These are phyloP conservation scores for Calonectria hawksworthii DNA, from an alignment of 2,329 filamentous ascomycete genomes.

Conservation along the genomic window DNA sequence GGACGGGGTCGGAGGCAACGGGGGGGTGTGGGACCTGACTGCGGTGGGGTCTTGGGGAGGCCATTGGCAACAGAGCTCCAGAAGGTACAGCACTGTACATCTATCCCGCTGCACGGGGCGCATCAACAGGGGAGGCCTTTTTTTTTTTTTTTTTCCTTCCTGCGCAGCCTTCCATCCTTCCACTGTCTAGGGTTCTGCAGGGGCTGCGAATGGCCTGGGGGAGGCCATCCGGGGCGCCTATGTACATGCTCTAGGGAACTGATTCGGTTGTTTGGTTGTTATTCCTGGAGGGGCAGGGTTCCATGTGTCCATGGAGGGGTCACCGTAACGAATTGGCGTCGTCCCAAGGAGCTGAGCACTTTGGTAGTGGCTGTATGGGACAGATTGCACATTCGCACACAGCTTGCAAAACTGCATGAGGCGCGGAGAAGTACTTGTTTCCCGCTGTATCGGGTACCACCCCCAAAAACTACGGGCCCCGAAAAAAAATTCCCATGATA, in stretches of 20 bases:
- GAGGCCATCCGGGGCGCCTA: constrained; percentile 13
- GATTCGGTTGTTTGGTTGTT: constrained; percentile 1
- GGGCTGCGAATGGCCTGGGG: constrained; percentile 11
- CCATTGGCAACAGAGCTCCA: constrained; percentile 17
- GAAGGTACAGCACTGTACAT: constrained; percentile 19
- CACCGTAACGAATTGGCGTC: background rate
- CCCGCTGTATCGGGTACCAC: constrained; percentile 18
- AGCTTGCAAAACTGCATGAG: background rate
- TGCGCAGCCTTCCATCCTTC: background rate
- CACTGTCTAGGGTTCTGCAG: constrained; percentile 11
- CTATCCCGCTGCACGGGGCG: constrained; percentile 20
- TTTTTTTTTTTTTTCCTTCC: constrained; percentile 7
- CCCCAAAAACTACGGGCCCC: constrained; percentile 23
- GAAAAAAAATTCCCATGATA: constrained; percentile 21
- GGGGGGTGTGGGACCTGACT: constrained; percentile 23
- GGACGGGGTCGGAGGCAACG: constrained; percentile 30
- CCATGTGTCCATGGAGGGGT: background rate
- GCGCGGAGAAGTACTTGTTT: background rate
- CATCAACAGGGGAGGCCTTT: constrained; percentile 11
- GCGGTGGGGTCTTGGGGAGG: constrained; percentile 22
- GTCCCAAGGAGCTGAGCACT: background rate
- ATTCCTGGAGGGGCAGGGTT: constrained; percentile 4
- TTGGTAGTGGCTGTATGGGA: constrained; percentile 11
- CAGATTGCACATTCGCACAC: background rate
- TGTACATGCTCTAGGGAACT: constrained; percentile 3